A percentile compares a stretch with the other conserved stretches of the same genome.
These are phyloP conservation scores for Sphagnum fallax DNA, from an alignment of 228 moss, liverwort and hornwort species.

Conservation along the genomic window DNA sequence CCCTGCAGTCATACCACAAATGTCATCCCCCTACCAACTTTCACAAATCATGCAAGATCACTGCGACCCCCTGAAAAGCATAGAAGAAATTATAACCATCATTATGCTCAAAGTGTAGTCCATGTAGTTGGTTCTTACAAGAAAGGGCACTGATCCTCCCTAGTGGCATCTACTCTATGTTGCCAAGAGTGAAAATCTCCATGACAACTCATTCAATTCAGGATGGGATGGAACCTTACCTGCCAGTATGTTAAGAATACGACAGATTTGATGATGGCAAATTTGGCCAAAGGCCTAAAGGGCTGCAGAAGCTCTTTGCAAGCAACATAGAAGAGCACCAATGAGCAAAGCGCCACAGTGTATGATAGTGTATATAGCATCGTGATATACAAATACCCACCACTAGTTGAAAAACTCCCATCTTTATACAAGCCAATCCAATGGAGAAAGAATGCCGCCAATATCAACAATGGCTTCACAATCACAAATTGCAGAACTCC, in stretches of 20 bases:
- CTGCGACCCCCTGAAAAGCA: no score
- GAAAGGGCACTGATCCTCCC: no score
- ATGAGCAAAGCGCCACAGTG: constrained; percentile 55
- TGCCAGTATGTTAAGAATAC: constrained; percentile 97
- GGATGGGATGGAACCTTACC: constrained; percentile 37
- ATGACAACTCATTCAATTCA: no score
- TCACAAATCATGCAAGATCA: no score
- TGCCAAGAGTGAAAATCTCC: no score
- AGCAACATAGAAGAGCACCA: constrained; percentile 84
- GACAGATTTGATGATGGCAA: constrained; percentile 87
- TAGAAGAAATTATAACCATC: no score
- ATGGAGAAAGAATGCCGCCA: constrained; percentile 57
- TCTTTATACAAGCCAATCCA: constrained; percentile 49
- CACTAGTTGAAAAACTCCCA: constrained; percentile 53
- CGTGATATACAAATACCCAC: constrained; percentile 65
- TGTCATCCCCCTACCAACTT: background rate
- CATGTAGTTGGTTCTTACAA: no score
- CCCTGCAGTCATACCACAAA: constrained; percentile 17
- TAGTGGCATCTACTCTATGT: no score
- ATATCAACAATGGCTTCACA: constrained; percentile 69
- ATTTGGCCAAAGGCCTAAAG: constrained; percentile 78
- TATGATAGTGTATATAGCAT: constrained; percentile 78
- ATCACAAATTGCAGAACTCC: constrained; percentile 89
- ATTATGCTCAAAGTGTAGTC: no score
- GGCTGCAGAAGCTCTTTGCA: constrained; percentile 79